Base-by-base conservation (phyloP, 2,329 filamentous ascomycete species). In the Xylariaceae sp. region DNA sequence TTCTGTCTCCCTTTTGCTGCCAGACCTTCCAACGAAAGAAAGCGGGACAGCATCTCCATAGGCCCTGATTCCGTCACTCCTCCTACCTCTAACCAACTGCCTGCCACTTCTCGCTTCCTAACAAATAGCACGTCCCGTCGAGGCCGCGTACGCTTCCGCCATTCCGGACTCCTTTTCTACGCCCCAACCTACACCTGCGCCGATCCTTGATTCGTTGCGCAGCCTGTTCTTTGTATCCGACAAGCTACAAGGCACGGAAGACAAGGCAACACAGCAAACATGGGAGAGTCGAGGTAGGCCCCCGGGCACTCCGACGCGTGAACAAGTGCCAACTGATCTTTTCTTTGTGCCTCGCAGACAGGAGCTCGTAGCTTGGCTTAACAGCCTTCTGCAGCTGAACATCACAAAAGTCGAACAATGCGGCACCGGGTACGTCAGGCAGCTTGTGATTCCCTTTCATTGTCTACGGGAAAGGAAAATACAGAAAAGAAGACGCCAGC, bases 341-440 rank as follows among this genome's bases (percentile, higher is more conserved):
- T 29, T 56, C 47, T 42, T 51, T 34, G 53, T 40, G 40, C 10
- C 29, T 18, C 39, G 55, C 67, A 97, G 94, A 80, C 94, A 99
- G 77, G 94, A 99, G 78, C 84, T 99, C 65, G 80, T 99, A 65
- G 83, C 86, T 76, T 99, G 94, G 94, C 80, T 97, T 63, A 99
- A 99, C 80, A 92, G 89, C 80, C 88, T 99, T 59, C 85, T 99
- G 48, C 91, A 96, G 78, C 87, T 99, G 68, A 99, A 97, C 78
- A 85, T 99, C 67, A 97, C 88, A 67, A 97, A 96, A 76, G 90
- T 99, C 71, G 94, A 99, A 78, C 94, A 99, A 81, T 97, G 92
- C 73, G 94, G 94, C 72, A 97, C 92, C 69, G 94, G 92, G 92
- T 97, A 85, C 67, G 77, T 72, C 59, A 54, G 39, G 12, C 13